Conservation (phyloP, 306 rosid genomes). For the Casuarina cunninghamiana region DNA sequence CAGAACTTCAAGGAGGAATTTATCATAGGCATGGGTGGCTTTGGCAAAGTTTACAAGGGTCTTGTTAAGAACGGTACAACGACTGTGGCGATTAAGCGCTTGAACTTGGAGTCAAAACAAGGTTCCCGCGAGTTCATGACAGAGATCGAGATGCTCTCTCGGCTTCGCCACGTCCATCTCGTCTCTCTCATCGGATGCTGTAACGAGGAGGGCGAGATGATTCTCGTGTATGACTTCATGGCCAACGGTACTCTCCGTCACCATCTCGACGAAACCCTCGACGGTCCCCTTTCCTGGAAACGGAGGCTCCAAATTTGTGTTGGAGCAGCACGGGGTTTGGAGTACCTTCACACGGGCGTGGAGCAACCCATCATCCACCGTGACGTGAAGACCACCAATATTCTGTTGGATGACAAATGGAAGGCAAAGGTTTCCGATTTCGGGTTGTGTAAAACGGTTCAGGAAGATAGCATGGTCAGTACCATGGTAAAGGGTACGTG, state of each 20-base stretch:
- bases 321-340: constrained; percentile 7
- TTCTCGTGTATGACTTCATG: too few species aligned
- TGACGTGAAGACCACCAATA: constrained; percentile 27
- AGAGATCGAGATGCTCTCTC: too few species aligned
- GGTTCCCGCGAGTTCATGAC: constrained; percentile 10
- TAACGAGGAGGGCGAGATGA: too few species aligned
- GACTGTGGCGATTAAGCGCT: constrained; percentile 19
- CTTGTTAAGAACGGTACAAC: neutral
- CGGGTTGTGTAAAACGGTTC: constrained; percentile 25
- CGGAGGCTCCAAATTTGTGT: constrained; percentile 18
- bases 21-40: constrained; percentile 34
- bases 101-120: constrained; percentile 34
- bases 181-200: too few species aligned
- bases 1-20: constrained; percentile 23
- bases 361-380: neutral
- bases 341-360: constrained; percentile 22
- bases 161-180: too few species aligned
- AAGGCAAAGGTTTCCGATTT: constrained; percentile 34
- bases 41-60: constrained; percentile 29
- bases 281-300: too few species aligned
- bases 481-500: constrained; percentile 32
- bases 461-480: constrained; percentile 11
- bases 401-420: constrained; percentile 27
- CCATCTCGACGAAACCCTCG: too few species aligned
- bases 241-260: too few species aligned